Percentiles rank a stretch among this genome's conserved stretches.
These are phyloP conservation scores for Cicer yamashitae DNA, from an alignment of 306 rosid genomes.

Conservation along the genomic window DNA sequence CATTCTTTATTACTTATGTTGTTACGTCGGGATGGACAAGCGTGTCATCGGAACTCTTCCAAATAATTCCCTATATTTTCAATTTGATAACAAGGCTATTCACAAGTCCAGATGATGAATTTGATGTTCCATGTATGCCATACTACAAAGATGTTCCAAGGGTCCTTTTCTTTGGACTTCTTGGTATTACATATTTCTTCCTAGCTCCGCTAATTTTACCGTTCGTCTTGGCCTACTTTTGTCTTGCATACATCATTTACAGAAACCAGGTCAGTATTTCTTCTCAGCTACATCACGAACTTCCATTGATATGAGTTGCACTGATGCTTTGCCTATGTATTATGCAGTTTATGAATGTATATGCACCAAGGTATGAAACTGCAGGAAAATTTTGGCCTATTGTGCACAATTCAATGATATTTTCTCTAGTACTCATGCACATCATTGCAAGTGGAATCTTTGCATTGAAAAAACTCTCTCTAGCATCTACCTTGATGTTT, in stretches of 20 bases:
- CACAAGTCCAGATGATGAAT: slow-evolving; percentile 53
- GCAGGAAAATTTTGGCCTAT: slow-evolving; percentile 95
- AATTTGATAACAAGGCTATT: slow-evolving; percentile 69
- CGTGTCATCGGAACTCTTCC: slow-evolving; percentile 78
- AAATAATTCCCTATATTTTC: slow-evolving; percentile 63
- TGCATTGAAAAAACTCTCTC: slow-evolving; percentile 68
- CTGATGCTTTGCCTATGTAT: slow-evolving; percentile 42
- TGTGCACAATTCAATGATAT: slow-evolving; percentile 80
- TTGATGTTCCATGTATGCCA: slow-evolving; percentile 71
- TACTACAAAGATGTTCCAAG: slow-evolving; percentile 80
- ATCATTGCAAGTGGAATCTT: slow-evolving; percentile 92
- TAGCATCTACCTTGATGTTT: slow-evolving; percentile 55
- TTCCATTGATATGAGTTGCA: slow-evolving; percentile 15
- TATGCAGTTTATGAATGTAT: slow-evolving; percentile 83
- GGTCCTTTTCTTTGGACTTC: slow-evolving; percentile 89
- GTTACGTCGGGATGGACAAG: slow-evolving; percentile 98
- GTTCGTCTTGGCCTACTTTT: slow-evolving; percentile 78
- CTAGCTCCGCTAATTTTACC: slow-evolving; percentile 96
- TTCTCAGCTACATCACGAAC: not conserved
- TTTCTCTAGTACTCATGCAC: slow-evolving; percentile 92
- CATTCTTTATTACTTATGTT: slow-evolving; percentile 92
- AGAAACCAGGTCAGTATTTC: slow-evolving; percentile 71
- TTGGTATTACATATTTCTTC: slow-evolving; percentile 88
- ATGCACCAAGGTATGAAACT: slow-evolving; percentile 76
- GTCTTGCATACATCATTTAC: slow-evolving; percentile 76